phyloP scores from a whole-genome alignment of 257 asterid species.

The Solanum dulcamara region DNA sequence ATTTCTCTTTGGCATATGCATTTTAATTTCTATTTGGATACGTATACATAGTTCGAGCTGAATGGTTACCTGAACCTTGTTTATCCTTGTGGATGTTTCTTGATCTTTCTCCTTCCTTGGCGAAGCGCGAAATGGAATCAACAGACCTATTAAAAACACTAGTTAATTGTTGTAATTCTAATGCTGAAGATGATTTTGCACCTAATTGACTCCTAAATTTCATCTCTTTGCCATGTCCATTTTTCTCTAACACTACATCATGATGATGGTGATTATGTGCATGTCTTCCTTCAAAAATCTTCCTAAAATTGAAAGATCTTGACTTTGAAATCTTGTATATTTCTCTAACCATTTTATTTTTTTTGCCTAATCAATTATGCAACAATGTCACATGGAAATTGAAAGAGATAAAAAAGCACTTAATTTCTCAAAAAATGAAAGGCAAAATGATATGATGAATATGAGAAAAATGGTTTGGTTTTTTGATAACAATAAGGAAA shows the following conservation, averaged over 20 bases:
- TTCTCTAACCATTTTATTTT: constrained; percentile 22
- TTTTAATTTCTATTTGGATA: neutral
- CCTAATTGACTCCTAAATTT: constrained; percentile 10
- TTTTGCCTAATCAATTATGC: neutral
- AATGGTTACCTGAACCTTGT: constrained; percentile 25
- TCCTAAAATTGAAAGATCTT: constrained; percentile 36
- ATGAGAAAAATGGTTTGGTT: neutral
- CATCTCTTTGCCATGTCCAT: constrained; percentile 17
- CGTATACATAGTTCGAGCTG: neutral
- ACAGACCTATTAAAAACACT: constrained; percentile 10
- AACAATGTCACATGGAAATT: neutral
- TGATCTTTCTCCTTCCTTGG: constrained; percentile 5
- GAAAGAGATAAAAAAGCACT: neutral
- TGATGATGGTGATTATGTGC: neutral
- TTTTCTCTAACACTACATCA: constrained; percentile 11
- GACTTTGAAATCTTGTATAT: constrained; percentile 26
- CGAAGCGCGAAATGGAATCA: constrained; percentile 13
- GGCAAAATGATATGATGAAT: neutral
- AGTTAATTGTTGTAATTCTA: constrained; percentile 10
- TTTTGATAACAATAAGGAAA: neutral
- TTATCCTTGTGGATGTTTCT: constrained; percentile 14
- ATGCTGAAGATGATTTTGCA: constrained; percentile 2
- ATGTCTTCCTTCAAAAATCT: constrained; percentile 36
- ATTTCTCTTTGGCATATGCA: neutral
- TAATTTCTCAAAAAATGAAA: neutral